Base-by-base conservation (phyloP, 768 basidiomycete genomes). In the Termitomyces sp. region DNA sequence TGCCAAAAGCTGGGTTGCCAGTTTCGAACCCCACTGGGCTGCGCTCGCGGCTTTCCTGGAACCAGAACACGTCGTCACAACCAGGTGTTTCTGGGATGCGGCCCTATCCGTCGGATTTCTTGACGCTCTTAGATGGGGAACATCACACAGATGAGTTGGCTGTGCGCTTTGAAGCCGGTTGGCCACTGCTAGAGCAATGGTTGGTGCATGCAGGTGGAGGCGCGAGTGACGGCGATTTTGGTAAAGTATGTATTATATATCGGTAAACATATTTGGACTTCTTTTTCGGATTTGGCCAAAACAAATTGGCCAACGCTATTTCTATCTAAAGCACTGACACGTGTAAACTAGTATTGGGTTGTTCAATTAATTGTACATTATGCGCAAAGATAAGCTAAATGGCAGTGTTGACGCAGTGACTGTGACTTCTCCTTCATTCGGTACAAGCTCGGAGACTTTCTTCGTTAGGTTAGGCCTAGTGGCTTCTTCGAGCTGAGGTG, bases 131-230 rank as follows among this genome's bases (percentile, higher is more conserved):
- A 12, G 88, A 98, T 64, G 97, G 96, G 9, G 89, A 86, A 55
- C 94, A 94, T 68, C 89, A 94, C 68, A 88, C 91, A 2, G 96
- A 98, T 66, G 95, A 98, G 72, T 72, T 98, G 43, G 87, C 89
- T 45, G 84, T 89, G 25, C 79, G 68, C 59, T 96, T 95, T 63
- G 85, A 91, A 60, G 84, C 86, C 32, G 86, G 89, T 0, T 95
- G 93, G 94, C 84, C 84, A 11, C 72, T 86, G 47, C 73, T 98
- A 52, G 85, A 91, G 68, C 79, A 78, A 55, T 92, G 87, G 88
- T 69, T 91, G 44, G 70, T 75, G 4, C 68, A 73, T 10, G 78
- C 82, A 43, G 89, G 89, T 35, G 81, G 79, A 34, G 83, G 82
- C 40, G 72, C 79, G 56, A 80, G 83, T 23, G 78, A 86, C 27